Percentiles rank a stretch among this genome's conserved stretches.
phyloP scores from a whole-genome alignment of 2,329 filamentous ascomycete species.

The Xylaria hypoxylon region DNA sequence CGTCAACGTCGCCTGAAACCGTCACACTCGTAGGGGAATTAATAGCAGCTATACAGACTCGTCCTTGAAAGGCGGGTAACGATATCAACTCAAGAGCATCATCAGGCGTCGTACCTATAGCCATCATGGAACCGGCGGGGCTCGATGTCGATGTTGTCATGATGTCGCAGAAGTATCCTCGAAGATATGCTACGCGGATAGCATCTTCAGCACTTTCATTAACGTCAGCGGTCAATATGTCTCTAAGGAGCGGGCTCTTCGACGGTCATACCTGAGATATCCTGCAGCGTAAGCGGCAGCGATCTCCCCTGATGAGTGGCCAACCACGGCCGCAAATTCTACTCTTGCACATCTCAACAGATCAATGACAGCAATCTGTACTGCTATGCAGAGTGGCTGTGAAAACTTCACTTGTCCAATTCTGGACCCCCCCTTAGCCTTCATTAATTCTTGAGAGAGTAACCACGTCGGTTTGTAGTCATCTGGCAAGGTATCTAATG shows the following conservation, averaged over 20 bases:
- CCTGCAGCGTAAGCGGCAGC: conserved; percentile 44
- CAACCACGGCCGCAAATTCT: conserved; percentile 43
- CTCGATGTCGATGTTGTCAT: too few species aligned
- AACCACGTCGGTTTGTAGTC: conserved; percentile 39
- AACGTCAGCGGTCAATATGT: too few species aligned
- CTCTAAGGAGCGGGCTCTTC: too few species aligned
- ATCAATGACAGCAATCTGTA: conserved; percentile 55
- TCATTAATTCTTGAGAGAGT: neutral
- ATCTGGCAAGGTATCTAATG: too few species aligned
- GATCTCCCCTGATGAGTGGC: conserved; percentile 49
- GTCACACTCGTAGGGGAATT: conserved; percentile 40
- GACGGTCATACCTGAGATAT: conserved; percentile 21
- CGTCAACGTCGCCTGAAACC: conserved; percentile 39
- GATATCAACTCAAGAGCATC: conserved; percentile 38
- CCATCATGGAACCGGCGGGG: conserved; percentile 56
- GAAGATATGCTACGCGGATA: conserved; percentile 49
- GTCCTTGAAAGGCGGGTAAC: conserved; percentile 22
- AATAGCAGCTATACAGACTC: conserved; percentile 37
- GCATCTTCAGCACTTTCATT: conserved; percentile 40
- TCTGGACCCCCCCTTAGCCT: too few species aligned
- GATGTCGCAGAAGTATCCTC: conserved; percentile 45
- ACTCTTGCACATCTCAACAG: conserved; percentile 46
- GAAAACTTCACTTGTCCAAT: conserved; percentile 28
- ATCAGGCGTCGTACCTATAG: conserved; percentile 51
- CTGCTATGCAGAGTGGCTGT: conserved; percentile 53